Conservation (phyloP, 2,329 filamentous ascomycete genomes). For the Pyrenophora seminiperda region DNA sequence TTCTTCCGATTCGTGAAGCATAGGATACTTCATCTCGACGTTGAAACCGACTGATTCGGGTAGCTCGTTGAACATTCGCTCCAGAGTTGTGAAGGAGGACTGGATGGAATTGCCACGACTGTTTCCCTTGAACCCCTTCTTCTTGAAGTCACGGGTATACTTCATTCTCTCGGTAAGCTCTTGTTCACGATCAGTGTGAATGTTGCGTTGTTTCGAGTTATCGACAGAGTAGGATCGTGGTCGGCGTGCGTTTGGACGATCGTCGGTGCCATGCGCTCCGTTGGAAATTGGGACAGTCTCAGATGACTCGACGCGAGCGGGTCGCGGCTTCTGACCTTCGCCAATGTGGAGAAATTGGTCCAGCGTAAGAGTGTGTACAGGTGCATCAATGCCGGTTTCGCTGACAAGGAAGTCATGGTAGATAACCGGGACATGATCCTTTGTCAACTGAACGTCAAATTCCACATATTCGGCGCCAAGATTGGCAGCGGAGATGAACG, state of each 20-base stretch:
- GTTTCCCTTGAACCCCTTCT: conserved; percentile 94
- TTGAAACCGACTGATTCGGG: conserved; percentile 90
- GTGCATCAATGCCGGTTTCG: conserved; percentile 95
- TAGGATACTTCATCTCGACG: conserved; percentile 99
- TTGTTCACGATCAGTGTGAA: conserved; percentile 51
- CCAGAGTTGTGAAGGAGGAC: conserved; percentile 90
- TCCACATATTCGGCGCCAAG: conserved; percentile 77
- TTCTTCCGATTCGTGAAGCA: conserved; percentile 93
- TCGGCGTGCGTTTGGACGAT: conserved; percentile 37
- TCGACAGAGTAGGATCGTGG: conserved; percentile 66
- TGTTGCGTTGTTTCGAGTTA: conserved; percentile 48
- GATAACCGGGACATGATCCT: conserved; percentile 96
- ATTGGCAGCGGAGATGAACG: conserved; percentile 95
- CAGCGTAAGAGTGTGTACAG: conserved; percentile 90
- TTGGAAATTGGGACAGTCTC: conserved; percentile 18
- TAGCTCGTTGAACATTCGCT: conserved; percentile 87
- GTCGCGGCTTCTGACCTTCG: conserved; percentile 55
- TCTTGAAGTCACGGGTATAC: conserved; percentile 93
- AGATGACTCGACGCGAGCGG: conserved; percentile 57
- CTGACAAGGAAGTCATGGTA: conserved; percentile 98
- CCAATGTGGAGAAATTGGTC: conserved; percentile 96
- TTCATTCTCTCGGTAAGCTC: conserved; percentile 86
- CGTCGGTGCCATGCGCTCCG: conserved; percentile 23
- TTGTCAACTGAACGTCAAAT: conserved; percentile 95
- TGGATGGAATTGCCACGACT: conserved; percentile 93